Conservation (phyloP, 179 eudicot species). For the Silene vulgaris region DNA sequence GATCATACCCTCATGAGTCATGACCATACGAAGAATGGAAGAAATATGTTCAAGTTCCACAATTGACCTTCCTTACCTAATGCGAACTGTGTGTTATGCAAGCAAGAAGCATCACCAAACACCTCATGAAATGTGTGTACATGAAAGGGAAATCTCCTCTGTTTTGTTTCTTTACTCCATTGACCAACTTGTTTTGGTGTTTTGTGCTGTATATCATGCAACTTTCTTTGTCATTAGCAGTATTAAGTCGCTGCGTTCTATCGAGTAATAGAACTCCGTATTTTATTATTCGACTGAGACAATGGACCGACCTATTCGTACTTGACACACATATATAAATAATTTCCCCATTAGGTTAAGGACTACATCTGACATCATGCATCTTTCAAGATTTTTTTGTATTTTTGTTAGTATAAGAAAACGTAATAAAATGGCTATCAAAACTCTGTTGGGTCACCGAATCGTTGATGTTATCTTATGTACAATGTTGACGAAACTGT, state of each 20-base stretch:
- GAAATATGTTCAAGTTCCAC: conserved; percentile 12
- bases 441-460: too few relatives aligned
- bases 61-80: conserved; percentile 24
- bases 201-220: neutral
- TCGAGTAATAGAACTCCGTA: too few relatives aligned
- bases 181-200: neutral
- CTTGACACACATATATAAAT: neutral
- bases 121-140: conserved; percentile 10
- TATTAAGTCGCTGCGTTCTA: neutral
- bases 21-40: conserved; percentile 3
- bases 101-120: conserved; percentile 11
- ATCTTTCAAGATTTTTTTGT: neutral
- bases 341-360: neutral
- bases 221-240: neutral
- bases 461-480: too few relatives aligned
- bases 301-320: neutral
- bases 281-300: conserved; percentile 17
- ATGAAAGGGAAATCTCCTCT: neutral
- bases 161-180: neutral
- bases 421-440: too few relatives aligned
- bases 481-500: too few relatives aligned
- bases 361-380: neutral
- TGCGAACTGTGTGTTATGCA: conserved; percentile 6
- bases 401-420: too few relatives aligned
- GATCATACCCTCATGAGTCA: conserved; percentile 16